phyloP scores from a whole-genome alignment of 1,284 basidiomycete genomes.

The Pisolithus thermaeus region DNA sequence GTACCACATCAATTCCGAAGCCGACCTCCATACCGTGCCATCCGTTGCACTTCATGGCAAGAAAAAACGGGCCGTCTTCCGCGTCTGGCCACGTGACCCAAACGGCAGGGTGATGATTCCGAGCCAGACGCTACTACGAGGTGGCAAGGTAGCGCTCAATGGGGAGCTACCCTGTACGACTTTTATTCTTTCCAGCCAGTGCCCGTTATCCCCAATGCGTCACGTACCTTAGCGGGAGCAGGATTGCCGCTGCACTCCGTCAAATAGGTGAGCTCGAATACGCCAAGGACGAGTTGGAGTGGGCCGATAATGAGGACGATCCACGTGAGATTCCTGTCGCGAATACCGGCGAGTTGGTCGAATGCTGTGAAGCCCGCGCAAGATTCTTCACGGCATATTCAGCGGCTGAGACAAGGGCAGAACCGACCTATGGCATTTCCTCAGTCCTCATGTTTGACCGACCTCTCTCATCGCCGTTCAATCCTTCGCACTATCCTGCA shows the following conservation, averaged over 20 bases:
- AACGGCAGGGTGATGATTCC: conserved; percentile 3
- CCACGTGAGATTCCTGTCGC: conserved; percentile 29
- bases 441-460: conserved; percentile 1
- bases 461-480: conserved; percentile 19
- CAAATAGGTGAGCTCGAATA: conserved; percentile 29
- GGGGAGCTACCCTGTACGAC: conserved; percentile 42
- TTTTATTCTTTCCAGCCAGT: conserved; percentile 31
- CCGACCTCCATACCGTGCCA: not conserved
- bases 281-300: conserved; percentile 29
- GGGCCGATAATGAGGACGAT: conserved; percentile 33
- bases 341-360: conserved; percentile 24
- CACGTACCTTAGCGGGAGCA: conserved; percentile 33
- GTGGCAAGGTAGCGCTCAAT: conserved; percentile 31
- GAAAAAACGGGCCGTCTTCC: conserved; percentile 14
- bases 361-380: conserved; percentile 10
- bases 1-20: not conserved
- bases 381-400: not conserved
- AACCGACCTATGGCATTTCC: not conserved
- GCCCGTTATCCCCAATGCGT: conserved; percentile 8
- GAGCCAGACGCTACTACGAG: fast-evolving
- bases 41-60: not conserved
- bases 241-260: conserved; percentile 29
- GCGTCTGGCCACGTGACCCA: conserved; percentile 19
- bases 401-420: not conserved
- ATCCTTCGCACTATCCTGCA: conserved; percentile 27